Evolutionary conservation across 345 rosid genomes (phyloP).

Genomic region (Brassica nigra): DNA sequence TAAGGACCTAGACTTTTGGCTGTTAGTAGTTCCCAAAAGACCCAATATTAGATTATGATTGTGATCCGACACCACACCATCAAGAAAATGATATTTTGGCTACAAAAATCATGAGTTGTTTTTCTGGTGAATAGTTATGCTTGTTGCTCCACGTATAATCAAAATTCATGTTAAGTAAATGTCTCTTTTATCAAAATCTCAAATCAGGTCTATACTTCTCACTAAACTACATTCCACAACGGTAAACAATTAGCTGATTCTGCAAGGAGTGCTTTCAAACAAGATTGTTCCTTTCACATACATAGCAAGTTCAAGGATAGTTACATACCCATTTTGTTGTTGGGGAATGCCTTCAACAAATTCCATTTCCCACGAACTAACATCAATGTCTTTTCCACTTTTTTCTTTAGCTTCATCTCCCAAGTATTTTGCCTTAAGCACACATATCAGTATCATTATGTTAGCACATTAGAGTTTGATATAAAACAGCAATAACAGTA

Average conservation of each 20-base stretch:
- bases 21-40: neutral
- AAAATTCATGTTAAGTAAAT: neutral
- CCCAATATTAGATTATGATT: neutral
- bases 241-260: conserved; percentile 2
- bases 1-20: neutral
- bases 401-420: conserved; percentile 91
- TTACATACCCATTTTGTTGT: conserved; percentile 81
- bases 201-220: neutral
- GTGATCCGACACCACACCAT: neutral
- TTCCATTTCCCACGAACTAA: conserved; percentile 79
- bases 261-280: neutral
- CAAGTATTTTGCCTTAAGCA: conserved; percentile 72
- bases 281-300: neutral
- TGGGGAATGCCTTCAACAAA: conserved; percentile 80
- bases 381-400: conserved; percentile 62
- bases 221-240: conserved; percentile 3
- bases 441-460: conserved; percentile 30
- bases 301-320: conserved; percentile 12
- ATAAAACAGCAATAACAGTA: neutral
- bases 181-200: conserved; percentile 4
- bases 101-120: neutral
- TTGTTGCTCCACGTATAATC: neutral
- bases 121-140: neutral
- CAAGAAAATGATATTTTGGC: neutral
- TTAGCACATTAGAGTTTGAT: neutral